Evolutionary conservation across 169 alveolate species (phyloP), one percentile per base, ranked within the genome.

Genomic region (Pseudocohnilembus persalinus): DNA sequence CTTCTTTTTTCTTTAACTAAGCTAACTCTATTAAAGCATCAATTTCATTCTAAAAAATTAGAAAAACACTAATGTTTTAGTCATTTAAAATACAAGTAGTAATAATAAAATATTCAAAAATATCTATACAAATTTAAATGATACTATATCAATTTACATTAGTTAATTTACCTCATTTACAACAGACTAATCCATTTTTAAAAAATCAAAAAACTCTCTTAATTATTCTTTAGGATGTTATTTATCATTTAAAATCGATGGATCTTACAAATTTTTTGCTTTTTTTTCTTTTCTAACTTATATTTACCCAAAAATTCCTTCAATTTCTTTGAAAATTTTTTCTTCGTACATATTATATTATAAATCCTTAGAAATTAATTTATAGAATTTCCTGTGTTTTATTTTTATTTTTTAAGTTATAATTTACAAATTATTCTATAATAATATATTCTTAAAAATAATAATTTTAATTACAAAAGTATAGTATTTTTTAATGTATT

Each of bases 1-100:
- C 1, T 29, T 79, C 84, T n/a, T 79, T 30, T 29, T 79, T 79
- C 63, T 79, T 79, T 1, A 49, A 34, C 30, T 49, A 25, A 15
- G 84, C 84, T 28, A 79, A 63, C 29, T 79, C 84, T 49, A 34
- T 79, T 79, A 79, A 79, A 26, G 84, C 84, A 64, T 79, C 64
- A n/a, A 79, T 79, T 31, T 79, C 84, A 34, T 79, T 73, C 84
- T 79, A 29, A 28, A 0, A 15, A 26, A 6, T 64, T 64, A 77
- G 1, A 26, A 0, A 77, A 33, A 27, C 35, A 11, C 1, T 33
- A 33, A 0, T 27, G 0, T 27, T 77, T 33, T n/a, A 34, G 33
- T 77, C 83, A 34, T 33, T 77, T 4, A 77, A 0, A 27, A 26
- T 33, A 20, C 73, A 64, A 64, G 16, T 16, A 64, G 25, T 64